Evolutionary conservation across 331 rosid species (phyloP), one percentile per base, ranked within the genome.

Genomic region (Quercus lobata): DNA sequence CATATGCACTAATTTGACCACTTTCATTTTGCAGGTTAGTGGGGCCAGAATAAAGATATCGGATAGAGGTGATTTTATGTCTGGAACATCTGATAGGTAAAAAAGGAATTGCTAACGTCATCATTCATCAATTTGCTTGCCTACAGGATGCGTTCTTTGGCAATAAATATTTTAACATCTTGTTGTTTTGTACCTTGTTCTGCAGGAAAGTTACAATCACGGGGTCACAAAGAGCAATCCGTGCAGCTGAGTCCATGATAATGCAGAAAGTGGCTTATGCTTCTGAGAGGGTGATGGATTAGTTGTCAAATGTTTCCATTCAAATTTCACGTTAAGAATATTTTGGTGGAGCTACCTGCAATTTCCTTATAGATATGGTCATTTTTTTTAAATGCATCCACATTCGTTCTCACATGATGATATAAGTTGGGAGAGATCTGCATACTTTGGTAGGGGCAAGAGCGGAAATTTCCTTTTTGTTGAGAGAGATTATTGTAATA

Each of bases 31-130:
- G 83, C 94, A 96, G 99, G 81, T 72, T 27, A 96, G 94, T 78
- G 99, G 99, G 24, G 99, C 99, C 73, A 96, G 93, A 93, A 93
- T 96, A 88, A 96, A 93, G 92, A 96, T 96, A 85, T 96, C 99
- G 21, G 98, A 96, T 79, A 88, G 99, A 82, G 99, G 97, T 4
- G 99, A 96, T 85, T 96, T 90, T 89, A 87, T 96, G 85, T 86
- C 98, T 69, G 99, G 99, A 81, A 96, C 99, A 79, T 86, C 89
- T 18, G 98, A 96, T 65, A 93, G 99, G 99, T 96, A 86, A 74
- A 16, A 7, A n/a, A 18, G 29, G 81, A 74, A 18, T 34, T 74
- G 32, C 32, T 21, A 27, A 30, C 21, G 37, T 52, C 7, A 15
- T 49, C 0, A 0, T 49, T 72, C 53, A 16, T 25, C 27, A 41